These are phyloP conservation scores for Cenococcum geophilum DNA, from an alignment of 495 filamentous ascomycete species.

Conservation along the genomic window DNA sequence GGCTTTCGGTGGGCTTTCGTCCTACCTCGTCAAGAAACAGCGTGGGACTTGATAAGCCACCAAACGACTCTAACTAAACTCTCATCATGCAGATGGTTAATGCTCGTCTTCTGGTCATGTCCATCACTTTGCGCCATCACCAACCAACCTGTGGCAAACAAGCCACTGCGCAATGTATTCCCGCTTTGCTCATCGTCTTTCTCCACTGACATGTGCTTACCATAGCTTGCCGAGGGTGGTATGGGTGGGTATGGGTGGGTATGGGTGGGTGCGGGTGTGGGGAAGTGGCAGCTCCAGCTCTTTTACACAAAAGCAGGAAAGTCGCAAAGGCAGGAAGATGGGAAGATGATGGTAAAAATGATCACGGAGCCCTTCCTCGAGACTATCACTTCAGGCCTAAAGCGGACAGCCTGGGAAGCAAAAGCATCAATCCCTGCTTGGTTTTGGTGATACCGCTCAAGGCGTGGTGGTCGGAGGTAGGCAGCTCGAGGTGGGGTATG, in stretches of 20 bases:
- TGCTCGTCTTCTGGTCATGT: neutral
- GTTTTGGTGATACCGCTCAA: neutral
- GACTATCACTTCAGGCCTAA: neutral
- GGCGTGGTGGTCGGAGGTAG: neutral
- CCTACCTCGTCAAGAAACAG: neutral
- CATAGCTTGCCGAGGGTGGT: neutral
- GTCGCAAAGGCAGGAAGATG: neutral
- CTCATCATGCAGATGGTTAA: neutral
- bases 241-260: too few species aligned
- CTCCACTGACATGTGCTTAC: neutral
- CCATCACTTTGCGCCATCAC: neutral
- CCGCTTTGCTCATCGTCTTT: neutral
- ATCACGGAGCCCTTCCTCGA: neutral
- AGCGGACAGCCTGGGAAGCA: neutral
- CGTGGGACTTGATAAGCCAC: neutral
- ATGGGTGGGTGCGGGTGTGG: too few species aligned
- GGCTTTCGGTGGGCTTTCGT: neutral
- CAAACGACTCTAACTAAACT: neutral
- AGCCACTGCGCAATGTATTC: neutral
- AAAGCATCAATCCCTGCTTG: neutral
- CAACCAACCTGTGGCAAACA: neutral
- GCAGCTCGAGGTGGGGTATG: constrained; percentile 4
- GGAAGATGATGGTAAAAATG: neutral
- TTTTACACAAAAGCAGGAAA: neutral
- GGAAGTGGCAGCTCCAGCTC: too few species aligned